Percentiles rank a stretch among this genome's conserved stretches.
These are phyloP conservation scores for Zalerion maritima DNA, from an alignment of 495 filamentous ascomycete species.

Conservation along the genomic window DNA sequence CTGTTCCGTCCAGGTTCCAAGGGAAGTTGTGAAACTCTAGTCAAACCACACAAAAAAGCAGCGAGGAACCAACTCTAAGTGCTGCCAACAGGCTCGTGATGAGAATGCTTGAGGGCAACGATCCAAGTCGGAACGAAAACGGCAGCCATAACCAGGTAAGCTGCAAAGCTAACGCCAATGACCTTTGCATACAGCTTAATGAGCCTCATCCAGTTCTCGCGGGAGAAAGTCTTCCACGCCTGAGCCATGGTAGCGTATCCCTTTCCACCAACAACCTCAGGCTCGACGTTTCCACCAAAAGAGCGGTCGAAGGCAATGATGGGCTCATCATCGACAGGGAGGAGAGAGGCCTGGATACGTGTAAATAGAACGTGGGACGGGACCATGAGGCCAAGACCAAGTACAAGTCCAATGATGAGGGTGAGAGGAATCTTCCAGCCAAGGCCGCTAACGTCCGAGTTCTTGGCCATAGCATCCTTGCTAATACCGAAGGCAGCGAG, in stretches of 20 bases:
- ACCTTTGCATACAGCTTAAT: slow-evolving; percentile 56
- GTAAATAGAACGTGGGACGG: slow-evolving; percentile 27
- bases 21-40: no score
- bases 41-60: no score
- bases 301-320: slow-evolving; percentile 38
- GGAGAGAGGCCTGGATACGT: slow-evolving; percentile 35
- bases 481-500: slow-evolving; percentile 16
- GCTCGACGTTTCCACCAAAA: slow-evolving; percentile 31
- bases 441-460: slow-evolving; percentile 10
- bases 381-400: slow-evolving; percentile 22
- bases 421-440: slow-evolving; percentile 21
- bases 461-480: no score
- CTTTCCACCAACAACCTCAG: slow-evolving; percentile 51
- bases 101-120: no score
- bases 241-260: slow-evolving; percentile 53
- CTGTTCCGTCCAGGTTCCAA: no score
- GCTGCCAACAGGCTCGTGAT: no score
- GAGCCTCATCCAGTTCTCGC: slow-evolving; percentile 48
- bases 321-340: slow-evolving; percentile 31
- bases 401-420: slow-evolving; percentile 10
- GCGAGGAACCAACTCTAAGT: no score
- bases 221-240: slow-evolving; percentile 57
- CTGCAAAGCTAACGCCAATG: slow-evolving; percentile 22
- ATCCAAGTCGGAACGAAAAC: slow-evolving; percentile 29
- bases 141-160: slow-evolving; percentile 30